A percentile compares a stretch with the other conserved stretches of the same genome.
Conservation (phyloP, 2,329 filamentous ascomycete species). For the Hypoxylon sp. region DNA sequence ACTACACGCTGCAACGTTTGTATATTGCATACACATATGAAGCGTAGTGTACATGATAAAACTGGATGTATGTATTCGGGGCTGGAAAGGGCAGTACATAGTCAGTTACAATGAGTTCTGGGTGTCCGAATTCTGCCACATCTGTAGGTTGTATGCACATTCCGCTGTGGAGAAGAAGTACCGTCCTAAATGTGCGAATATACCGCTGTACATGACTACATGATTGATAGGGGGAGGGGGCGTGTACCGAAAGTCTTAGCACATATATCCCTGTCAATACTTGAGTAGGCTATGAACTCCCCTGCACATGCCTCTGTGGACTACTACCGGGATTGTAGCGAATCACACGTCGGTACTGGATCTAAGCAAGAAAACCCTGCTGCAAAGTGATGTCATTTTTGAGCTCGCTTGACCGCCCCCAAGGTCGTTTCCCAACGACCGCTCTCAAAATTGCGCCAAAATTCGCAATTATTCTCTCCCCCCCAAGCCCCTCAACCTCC, state of each 20-base stretch:
- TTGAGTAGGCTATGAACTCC: constrained; percentile 38
- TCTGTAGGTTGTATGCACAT: constrained; percentile 37
- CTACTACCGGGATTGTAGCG: constrained; percentile 18
- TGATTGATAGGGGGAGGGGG: constrained; percentile 23
- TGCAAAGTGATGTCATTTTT: constrained; percentile 42
- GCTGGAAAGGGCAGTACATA: constrained; percentile 35
- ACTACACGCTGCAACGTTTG: constrained; percentile 15
- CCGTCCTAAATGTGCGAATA: constrained; percentile 24
- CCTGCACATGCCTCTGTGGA: constrained; percentile 40
- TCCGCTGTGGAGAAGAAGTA: constrained; percentile 44
- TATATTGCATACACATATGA: constrained; percentile 25
- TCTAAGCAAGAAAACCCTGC: constrained; percentile 38
- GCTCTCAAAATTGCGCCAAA: constrained; percentile 44
- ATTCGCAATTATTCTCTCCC: constrained; percentile 38
- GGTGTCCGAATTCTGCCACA: constrained; percentile 41
- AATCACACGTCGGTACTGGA: constrained; percentile 25
- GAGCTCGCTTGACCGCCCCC: constrained; percentile 45
- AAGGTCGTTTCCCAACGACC: constrained; percentile 42
- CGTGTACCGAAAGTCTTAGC: constrained; percentile 31
- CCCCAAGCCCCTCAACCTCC: constrained; percentile 26
- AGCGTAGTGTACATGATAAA: constrained; percentile 22
- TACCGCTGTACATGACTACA: constrained; percentile 13
- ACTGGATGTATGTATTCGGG: constrained; percentile 3
- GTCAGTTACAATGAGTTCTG: constrained; percentile 8
- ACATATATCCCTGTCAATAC: constrained; percentile 39